Base-by-base conservation (phyloP, 2,329 filamentous ascomycete species). In the Hymenoscyphus occultus region DNA sequence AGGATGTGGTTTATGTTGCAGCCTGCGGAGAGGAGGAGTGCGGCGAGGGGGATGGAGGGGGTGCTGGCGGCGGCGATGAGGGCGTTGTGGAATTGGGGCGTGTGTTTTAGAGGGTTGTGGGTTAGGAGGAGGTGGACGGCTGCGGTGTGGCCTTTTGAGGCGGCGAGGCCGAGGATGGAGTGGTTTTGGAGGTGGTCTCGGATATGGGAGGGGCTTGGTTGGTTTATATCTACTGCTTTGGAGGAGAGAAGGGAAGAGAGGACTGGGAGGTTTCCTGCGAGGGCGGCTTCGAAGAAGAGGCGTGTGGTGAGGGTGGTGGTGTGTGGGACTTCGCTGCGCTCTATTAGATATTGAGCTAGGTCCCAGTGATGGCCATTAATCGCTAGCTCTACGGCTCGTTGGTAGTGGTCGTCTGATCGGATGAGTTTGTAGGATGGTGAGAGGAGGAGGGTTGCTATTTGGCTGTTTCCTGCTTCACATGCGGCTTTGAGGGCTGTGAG, bases 321-420 rank as follows among this genome's bases (percentile, higher is more conserved):
- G 32, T 19, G n/a, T 10, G 14, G 32, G 12, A 59, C 9, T 10
- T 7, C 14, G 14, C 58, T 59, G 39, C 3, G 14, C 7, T 16
- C 58, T 7, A 59, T 28, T 35, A 59, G 39, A 39, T 39, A 59
- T 42, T 59, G 32, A 16, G 58, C n/a, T n/a, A 59, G 35, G 14
- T 39, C 58, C 58, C 58, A 59, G 58, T 59, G 39, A n/a, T 59
- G 58, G 39, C 10, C 16, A 6, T 12, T 7, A 9, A 59, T 59
- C 2, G 58, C 58, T n/a, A 19, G 39, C 14, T 42, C 32, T n/a
- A 59, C 58, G 16, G 35, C 58, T n/a, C 14, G 7, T 39, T 59
- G 6, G 14, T 22, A 59, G 58, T 39, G 22, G 35, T 9, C 6
- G 19, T 42, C 32, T 14, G 58, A 39, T 16, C 32, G 32, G 3